These are phyloP conservation scores for Ascochyta lentis DNA, from an alignment of 2,329 filamentous ascomycete species.

Conservation along the genomic window DNA sequence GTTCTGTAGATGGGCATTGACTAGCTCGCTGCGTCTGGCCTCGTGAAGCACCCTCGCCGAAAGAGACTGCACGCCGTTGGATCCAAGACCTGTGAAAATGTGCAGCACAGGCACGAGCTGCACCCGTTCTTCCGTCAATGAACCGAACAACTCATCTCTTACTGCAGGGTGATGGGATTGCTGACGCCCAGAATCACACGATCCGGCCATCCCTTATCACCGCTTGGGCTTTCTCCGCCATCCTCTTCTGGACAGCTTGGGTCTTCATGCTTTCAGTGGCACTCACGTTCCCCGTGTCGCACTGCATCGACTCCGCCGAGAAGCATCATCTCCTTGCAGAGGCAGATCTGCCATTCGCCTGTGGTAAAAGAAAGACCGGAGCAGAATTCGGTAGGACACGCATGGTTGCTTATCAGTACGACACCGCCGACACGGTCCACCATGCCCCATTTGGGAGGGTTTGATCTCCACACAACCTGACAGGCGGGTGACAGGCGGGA, in stretches of 20 bases:
- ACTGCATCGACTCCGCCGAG: constrained; percentile 13
- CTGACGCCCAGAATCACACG: constrained; percentile 35
- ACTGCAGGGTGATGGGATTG: constrained; percentile 25
- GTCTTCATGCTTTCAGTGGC: background rate
- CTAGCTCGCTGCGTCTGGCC: background rate
- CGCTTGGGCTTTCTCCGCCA: constrained; percentile 20
- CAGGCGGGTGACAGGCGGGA: constrained; percentile 35
- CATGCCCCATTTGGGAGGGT: constrained; percentile 25
- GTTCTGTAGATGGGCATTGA: background rate
- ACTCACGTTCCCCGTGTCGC: background rate
- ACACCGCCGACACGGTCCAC: constrained; percentile 32
- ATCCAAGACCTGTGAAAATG: background rate
- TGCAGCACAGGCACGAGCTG: constrained; percentile 11
- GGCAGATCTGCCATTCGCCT: constrained; percentile 31
- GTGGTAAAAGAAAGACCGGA: constrained; percentile 17
- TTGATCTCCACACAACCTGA: constrained; percentile 33
- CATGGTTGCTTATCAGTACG: constrained; percentile 44
- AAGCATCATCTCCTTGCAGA: constrained; percentile 29
- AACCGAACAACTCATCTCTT: constrained; percentile 19
- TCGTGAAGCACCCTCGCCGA: background rate
- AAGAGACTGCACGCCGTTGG: background rate
- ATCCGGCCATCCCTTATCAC: constrained; percentile 35
- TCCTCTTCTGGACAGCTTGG: constrained; percentile 18
- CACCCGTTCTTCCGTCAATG: constrained; percentile 9
- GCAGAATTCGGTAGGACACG: constrained; percentile 21